Base-by-base conservation (phyloP, 148 eudicot species). In the Pouteria glomerata region DNA sequence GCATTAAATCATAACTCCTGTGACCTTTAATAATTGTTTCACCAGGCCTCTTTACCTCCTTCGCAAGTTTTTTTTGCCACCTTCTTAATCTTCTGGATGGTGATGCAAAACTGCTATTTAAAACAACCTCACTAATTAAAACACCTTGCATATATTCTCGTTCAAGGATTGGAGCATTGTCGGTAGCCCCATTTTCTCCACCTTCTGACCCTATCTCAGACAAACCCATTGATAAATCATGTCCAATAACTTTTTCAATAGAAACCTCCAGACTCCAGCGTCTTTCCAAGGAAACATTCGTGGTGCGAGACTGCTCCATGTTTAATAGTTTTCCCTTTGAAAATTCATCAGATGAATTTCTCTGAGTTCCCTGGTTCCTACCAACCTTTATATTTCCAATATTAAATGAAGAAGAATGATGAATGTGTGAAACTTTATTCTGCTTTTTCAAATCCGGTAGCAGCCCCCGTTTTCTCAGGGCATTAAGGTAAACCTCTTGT, bases 111-210 rank as follows among this genome's bases (percentile, higher is more conserved):
- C 89, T 77, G 73, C 82, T 69, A 78, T 69, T 85, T 24, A 88
- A 66, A 37, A 95, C 97, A 63, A 95, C 74, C 86, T 95, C 99
- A 78, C 90, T 95, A 29, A 95, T 95, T 47, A 95, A 57, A 72
- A 89, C 96, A 70, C 99, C 99, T 87, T 95, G 97, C 99, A 95
- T 95, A 80, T 95, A 95, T 81, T 91, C 99, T 60, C 99, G 83
- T 76, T 95, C 96, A 31, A 91, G 74, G 1, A 95, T 88, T 30
- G 94, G 93, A 61, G 88, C 74, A 73, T 71, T 80, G 50, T 58
- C 69, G 29, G 70, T 80, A 57, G 60, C 77, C 70, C 80, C 89
- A 61, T 76, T 76, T 47, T 85, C 96, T 35, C 74, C 84, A 14
- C 77, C 82, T 79, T 82, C 91, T 10, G 77, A 45, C 66, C 78